A percentile compares a stretch with the other conserved stretches of the same genome.
phyloP scores from a whole-genome alignment of 2,329 filamentous ascomycete genomes.

The Xylaria sp. region DNA sequence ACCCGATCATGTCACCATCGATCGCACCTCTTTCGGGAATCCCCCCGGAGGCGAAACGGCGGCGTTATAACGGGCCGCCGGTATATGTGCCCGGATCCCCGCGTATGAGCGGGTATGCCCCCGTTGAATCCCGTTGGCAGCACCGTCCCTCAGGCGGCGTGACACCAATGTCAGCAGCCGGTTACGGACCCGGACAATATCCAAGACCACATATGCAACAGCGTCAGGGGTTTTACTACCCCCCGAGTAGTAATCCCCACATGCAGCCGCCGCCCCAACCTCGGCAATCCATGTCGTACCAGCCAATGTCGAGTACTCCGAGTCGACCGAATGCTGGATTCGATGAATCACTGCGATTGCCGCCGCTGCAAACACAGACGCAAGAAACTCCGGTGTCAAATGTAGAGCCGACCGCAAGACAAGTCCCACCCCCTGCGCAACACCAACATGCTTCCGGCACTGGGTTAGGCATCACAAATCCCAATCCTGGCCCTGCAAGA shows the following conservation, averaged over 20 bases:
- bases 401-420: constrained; percentile 17
- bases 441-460: constrained; percentile 9
- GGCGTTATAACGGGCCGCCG: constrained; percentile 30
- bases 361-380: constrained; percentile 46
- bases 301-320: constrained; percentile 29
- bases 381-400: constrained; percentile 27
- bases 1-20: constrained; percentile 33
- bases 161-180: constrained; percentile 24
- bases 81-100: constrained; percentile 36
- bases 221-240: constrained; percentile 16
- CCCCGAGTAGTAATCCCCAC: constrained; percentile 24
- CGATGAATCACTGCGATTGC: constrained; percentile 50
- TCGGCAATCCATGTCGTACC: constrained; percentile 37
- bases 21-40: constrained; percentile 13
- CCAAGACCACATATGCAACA: constrained; percentile 25
- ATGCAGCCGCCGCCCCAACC: constrained; percentile 57
- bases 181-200: constrained; percentile 28
- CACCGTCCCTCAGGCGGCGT: constrained; percentile 26
- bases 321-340: constrained; percentile 43
- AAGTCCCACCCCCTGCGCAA: constrained; percentile 9
- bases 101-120: constrained; percentile 31
- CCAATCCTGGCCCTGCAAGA: constrained; percentile 3
- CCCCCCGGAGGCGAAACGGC: constrained; percentile 32
- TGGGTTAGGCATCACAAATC: constrained; percentile 21
- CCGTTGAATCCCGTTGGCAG: constrained; percentile 31